Evolutionary conservation across 164 flowering plant genomes (phyloP).

Genomic region (Liquidambar formosana): DNA sequence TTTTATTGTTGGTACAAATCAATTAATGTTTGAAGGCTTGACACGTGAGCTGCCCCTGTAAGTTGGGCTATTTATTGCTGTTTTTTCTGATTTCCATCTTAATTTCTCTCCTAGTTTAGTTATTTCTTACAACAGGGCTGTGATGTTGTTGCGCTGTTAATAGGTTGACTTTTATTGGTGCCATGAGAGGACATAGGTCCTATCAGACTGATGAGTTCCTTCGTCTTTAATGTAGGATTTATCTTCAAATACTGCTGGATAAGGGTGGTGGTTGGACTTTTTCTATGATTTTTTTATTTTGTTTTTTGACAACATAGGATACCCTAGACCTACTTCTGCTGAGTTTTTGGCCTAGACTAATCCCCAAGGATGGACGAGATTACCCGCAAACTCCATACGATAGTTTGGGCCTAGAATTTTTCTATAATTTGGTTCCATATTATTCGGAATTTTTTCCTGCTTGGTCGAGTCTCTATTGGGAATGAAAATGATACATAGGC

Average conservation of each 20-base stretch:
- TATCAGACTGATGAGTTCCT: neutral
- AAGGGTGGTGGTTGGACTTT: neutral
- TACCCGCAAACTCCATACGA: no score
- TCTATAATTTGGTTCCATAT: no score
- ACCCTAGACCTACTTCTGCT: no score
- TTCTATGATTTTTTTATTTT: no score
- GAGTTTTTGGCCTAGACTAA: no score
- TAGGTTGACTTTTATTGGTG: neutral
- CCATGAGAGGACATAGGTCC: neutral
- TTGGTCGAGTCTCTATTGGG: no score
- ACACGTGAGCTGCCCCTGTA: constrained; percentile 91
- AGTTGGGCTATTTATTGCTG: constrained; percentile 26
- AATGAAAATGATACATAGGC: no score
- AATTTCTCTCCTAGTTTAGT: neutral
- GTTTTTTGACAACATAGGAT: no score
- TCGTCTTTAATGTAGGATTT: neutral
- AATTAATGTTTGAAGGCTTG: constrained; percentile 69
- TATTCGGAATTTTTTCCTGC: no score
- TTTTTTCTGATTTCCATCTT: neutral
- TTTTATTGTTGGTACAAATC: constrained; percentile 67
- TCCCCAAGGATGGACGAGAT: no score
- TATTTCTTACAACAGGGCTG: neutral
- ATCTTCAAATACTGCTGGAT: neutral
- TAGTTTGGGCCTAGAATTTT: no score
- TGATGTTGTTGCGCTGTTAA: neutral